phyloP scores from a whole-genome alignment of 2,329 filamentous ascomycete species.

The Leptographium lundbergii region DNA sequence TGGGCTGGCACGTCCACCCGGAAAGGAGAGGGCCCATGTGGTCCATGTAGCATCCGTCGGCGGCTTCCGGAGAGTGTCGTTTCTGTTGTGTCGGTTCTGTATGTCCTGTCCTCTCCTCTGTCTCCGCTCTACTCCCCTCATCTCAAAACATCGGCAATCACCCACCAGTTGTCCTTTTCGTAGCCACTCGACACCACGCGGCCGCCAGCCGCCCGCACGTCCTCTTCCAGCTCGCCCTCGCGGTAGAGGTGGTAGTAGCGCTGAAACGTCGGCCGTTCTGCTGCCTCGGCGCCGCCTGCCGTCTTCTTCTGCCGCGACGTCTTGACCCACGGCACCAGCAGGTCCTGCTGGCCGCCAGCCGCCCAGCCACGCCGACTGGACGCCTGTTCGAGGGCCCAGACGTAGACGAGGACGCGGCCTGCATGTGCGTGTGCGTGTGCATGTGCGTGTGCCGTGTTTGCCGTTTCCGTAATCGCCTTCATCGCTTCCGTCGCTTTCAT shows the following conservation, averaged over 20 bases:
- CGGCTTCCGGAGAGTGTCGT: too few species aligned
- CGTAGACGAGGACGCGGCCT: conserved; percentile 70
- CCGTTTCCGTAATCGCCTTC: too few species aligned
- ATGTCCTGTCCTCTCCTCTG: neutral
- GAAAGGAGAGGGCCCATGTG: neutral
- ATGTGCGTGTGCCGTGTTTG: too few species aligned
- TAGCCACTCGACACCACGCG: conserved; percentile 69
- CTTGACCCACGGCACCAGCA: conserved; percentile 85
- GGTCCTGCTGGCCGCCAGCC: conserved; percentile 70
- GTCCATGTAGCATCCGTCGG: too few species aligned
- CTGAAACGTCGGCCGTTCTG: conserved; percentile 49
- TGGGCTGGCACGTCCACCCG: neutral
- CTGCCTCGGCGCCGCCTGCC: conserved; percentile 4
- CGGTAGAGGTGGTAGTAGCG: conserved; percentile 92
- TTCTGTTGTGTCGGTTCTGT: neutral
- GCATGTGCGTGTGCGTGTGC: too few species aligned
- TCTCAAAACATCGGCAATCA: conserved; percentile 33
- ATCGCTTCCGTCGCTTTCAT: too few species aligned
- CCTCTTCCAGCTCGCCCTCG: conserved; percentile 72
- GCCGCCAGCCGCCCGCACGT: conserved; percentile 64
- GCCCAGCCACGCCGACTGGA: conserved; percentile 81
- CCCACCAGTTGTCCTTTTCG: conserved; percentile 99
- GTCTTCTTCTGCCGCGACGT: conserved; percentile 11
- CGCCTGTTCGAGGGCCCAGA: conserved; percentile 92
- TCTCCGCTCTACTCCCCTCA: neutral